These are phyloP conservation scores for Hirschioporus abietinus DNA, from an alignment of 768 basidiomycete species.

Conservation along the genomic window DNA sequence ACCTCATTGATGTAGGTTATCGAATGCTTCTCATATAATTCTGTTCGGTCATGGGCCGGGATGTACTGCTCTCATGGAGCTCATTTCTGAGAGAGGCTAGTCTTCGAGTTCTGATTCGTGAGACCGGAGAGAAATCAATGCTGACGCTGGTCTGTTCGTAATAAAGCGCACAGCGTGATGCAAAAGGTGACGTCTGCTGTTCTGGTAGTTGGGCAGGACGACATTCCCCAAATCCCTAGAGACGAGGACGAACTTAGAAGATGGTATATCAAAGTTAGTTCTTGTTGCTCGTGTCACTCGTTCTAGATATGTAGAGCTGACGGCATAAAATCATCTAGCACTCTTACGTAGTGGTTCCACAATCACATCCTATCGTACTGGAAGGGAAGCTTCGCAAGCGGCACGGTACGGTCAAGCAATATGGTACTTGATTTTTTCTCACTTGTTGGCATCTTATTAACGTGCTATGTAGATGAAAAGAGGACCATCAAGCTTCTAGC, in stretches of 20 bases:
- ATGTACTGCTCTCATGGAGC: conserved; percentile 66
- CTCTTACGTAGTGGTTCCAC: conserved; percentile 66
- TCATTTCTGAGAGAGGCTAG: conserved; percentile 67
- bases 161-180: conserved; percentile 46
- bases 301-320: neutral
- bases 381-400: conserved; percentile 43
- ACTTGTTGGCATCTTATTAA: neutral
- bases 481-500: conserved; percentile 75
- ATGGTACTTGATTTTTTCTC: conserved; percentile 41
- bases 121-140: conserved; percentile 1
- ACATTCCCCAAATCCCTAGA: conserved; percentile 48
- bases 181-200: conserved; percentile 64
- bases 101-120: neutral
- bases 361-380: conserved; percentile 46
- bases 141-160: conserved; percentile 3
- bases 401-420: conserved; percentile 59
- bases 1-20: conserved; percentile 46
- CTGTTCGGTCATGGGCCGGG: conserved; percentile 87
- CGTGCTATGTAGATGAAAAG: conserved; percentile 45
- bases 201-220: conserved; percentile 70
- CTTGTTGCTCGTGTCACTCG: neutral
- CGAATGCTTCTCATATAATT: conserved; percentile 65
- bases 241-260: conserved; percentile 48
- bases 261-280: conserved; percentile 70
- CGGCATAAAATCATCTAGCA: conserved; percentile 40